phyloP scores from a whole-genome alignment of 441 rosid genomes.

The Viola pubescens region DNA sequence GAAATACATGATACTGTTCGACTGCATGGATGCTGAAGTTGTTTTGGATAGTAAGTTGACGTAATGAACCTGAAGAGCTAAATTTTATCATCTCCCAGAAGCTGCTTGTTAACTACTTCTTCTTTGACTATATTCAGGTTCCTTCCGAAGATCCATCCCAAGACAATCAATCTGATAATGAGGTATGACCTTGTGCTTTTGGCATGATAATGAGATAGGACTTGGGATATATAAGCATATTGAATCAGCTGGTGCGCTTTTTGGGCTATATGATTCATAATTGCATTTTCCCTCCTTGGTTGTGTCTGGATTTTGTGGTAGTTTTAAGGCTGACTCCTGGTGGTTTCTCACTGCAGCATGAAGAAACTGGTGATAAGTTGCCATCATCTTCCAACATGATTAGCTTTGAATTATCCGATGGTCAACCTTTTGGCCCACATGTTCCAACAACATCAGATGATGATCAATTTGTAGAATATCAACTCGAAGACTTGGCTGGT shows the following conservation, averaged over 20 bases:
- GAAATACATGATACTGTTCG: background rate
- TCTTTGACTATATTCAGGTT: constrained; percentile 40
- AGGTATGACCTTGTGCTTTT: constrained; percentile 28
- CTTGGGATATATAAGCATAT: background rate
- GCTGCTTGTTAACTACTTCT: background rate
- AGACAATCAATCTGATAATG: constrained; percentile 26
- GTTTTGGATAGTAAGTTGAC: background rate
- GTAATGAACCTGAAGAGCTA: background rate
- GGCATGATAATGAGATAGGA: background rate
- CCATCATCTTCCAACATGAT: constrained; percentile 70
- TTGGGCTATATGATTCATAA: background rate
- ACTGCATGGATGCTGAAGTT: background rate
- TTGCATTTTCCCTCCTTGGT: background rate
- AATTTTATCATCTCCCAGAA: background rate
- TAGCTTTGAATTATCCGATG: constrained; percentile 67
- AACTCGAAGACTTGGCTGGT: constrained; percentile 64
- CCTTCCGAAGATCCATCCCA: constrained; percentile 58
- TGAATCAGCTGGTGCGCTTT: background rate
- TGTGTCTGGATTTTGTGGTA: background rate
- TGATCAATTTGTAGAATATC: constrained; percentile 70
- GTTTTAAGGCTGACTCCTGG: constrained; percentile 10
- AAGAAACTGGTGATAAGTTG: constrained; percentile 30
- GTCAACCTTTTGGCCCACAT: constrained; percentile 52
- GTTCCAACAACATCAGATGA: constrained; percentile 47
- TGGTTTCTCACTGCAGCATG: constrained; percentile 42